These are phyloP conservation scores for Paraconiothyrium sp. DNA, from an alignment of 2,329 filamentous ascomycete genomes.

Conservation along the genomic window DNA sequence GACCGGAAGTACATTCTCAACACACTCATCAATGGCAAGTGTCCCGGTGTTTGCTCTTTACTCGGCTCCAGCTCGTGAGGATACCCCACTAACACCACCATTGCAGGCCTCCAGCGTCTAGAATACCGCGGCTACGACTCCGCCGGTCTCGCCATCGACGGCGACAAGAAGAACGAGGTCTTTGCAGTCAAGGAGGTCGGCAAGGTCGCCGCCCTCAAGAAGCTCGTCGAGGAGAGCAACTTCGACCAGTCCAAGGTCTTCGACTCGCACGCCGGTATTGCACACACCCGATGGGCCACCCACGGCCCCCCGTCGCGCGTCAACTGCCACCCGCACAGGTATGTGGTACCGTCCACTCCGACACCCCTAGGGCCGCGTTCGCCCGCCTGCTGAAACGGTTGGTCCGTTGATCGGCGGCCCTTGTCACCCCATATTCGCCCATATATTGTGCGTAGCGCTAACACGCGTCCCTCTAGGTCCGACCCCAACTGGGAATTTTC, in stretches of 20 bases:
- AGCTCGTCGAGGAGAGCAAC: conserved; percentile 85
- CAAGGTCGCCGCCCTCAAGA: conserved; percentile 96
- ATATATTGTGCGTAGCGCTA: conserved; percentile 25
- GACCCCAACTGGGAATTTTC: conserved; percentile 96
- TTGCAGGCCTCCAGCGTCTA: conserved; percentile 85
- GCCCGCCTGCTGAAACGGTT: conserved; percentile 27
- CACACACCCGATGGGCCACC: conserved; percentile 98
- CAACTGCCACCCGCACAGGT: conserved; percentile 99
- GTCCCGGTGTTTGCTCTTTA: conserved; percentile 12
- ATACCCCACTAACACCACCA: conserved; percentile 35
- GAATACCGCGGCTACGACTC: conserved; percentile 99
- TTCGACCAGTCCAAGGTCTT: conserved; percentile 92
- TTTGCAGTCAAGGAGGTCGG: conserved; percentile 98
- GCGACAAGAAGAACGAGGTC: conserved; percentile 98
- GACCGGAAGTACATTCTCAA: conserved; percentile 96
- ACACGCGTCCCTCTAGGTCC: conserved; percentile 67
- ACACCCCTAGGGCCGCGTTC: conserved; percentile 13
- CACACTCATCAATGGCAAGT: conserved; percentile 92
- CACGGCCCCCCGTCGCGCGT: conserved; percentile 91
- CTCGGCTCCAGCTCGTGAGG: neutral
- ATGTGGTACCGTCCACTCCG: conserved; percentile 58
- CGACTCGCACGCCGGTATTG: conserved; percentile 97
- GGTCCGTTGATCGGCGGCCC: conserved; percentile 19
- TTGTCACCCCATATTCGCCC: conserved; percentile 19
- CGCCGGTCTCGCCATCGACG: conserved; percentile 92